Base-by-base conservation (phyloP, 768 basidiomycete genomes). In the Hygrophoropsis aurantiaca region DNA sequence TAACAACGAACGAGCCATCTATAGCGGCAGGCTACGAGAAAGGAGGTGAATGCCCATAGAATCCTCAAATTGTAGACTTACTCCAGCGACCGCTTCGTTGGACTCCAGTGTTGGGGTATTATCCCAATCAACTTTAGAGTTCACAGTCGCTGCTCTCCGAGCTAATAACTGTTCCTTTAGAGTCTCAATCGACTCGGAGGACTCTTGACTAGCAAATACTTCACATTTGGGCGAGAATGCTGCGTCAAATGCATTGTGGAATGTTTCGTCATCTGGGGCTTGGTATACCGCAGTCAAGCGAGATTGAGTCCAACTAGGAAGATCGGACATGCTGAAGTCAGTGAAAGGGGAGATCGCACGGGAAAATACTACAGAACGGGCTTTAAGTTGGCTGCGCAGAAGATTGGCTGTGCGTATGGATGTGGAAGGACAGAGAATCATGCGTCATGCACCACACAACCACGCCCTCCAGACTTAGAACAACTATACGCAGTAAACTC, bases 1-100 rank as follows among this genome's bases (percentile, higher is more conserved):
- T 72, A 38, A 73, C 61, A 49, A 70, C 54, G 32, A 74, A 61
- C 40, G 58, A 53, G 1, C 77, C 75, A 4, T 71, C 67, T 2
- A 77, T 68, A 39, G 74, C 60, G 4, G 62, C 58, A 2, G 57
- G 56, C 72, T 74, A 18, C 10, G 7, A 18, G n/a, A 24, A 38
- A 34, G 33, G 18, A 10, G 19, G 7, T 30, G n/a, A 30, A 21
- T 25, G 21, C 13, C 16, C 33, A 24, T 18, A 11, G 9, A 5
- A 16, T 11, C 21, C 26, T 5, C 10, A 21, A n/a, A 10, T 23
- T 5, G 8, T 3, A 16, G 2, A 51, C 62, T 42, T 30, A 30
- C 27, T 30, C 27, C 27, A 13, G 27, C 13, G 27, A 13, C 6
- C 41, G 62, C 65, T 51, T 62, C 36, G 11, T 53, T 52, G 1